Base-by-base conservation (phyloP, 1,139 yeast genomes). In the Lodderomyces elongisporus region DNA sequence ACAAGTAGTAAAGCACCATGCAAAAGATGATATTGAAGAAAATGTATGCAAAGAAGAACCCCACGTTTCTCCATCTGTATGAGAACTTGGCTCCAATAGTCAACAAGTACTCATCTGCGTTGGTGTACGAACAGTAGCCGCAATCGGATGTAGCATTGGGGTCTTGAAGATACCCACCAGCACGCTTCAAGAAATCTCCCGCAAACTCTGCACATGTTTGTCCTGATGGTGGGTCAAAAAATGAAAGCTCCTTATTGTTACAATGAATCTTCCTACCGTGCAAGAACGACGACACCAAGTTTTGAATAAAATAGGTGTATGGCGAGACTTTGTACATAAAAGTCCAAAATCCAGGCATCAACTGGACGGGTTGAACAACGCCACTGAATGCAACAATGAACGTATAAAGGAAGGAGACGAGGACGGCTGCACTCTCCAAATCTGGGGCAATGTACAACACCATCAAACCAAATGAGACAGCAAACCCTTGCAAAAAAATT, bases 241-340 rank as follows among this genome's bases (percentile, higher is more conserved):
- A 56, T 20, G 70, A 60, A 36, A 62, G 61, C 48, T 84, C 94
- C 28, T 58, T 55, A 2, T 48, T 43, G 3, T 64, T 50, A 54
- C 94, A 84, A 13, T 46, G 47, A n/a, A 83, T 80, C 7, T 63
- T 56, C 34, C 80, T 70, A 13, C 71, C 65, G 39, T 80, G 84
- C 21, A 80, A 55, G 37, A 79, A 58, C 3, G 60, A 40, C 15
- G 74, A 56, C 30, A 79, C 63, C 48, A 80, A 58, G 27, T 78
- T 79, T 35, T 77, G 78, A 34, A 82, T 70, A 44, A 77, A 64
- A 47, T 81, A 83, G 1, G 87, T 79, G 56, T 75, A 73, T 17
- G 91, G 91, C 4, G 84, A 76, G 2, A 72, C 71, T 49, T 79
- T 74, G 60, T 79, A 75, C 85, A 83, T 79, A 36, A 58, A 58